Conservation (phyloP, 805 yeast species). For the Debaryomyces tyrocola region DNA sequence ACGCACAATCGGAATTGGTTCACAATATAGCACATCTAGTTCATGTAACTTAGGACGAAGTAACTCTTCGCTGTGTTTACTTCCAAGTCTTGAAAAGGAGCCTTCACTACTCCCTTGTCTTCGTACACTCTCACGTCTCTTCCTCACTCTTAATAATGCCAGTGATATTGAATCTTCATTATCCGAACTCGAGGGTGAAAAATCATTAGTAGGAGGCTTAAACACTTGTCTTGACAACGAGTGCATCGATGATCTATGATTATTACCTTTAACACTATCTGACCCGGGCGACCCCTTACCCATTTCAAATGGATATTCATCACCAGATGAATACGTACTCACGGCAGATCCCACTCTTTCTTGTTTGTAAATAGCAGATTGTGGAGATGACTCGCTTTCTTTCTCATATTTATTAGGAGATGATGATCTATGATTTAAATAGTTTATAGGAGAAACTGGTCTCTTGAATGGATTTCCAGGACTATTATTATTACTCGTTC, state of each 20-base stretch:
- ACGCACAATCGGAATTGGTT: slow-evolving; percentile 80
- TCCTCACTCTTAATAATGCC: slow-evolving; percentile 53
- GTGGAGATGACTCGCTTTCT: slow-evolving; percentile 10
- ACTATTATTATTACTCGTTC: slow-evolving; percentile 11
- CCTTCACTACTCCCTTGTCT: slow-evolving; percentile 18
- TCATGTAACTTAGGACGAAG: slow-evolving; percentile 15
- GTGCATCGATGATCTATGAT: slow-evolving; percentile 20
- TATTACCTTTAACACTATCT: slow-evolving; percentile 1
- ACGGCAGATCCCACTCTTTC: slow-evolving; percentile 32
- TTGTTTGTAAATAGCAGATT: slow-evolving; percentile 17
- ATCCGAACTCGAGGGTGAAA: slow-evolving; percentile 63
- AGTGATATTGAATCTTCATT: slow-evolving; percentile 56
- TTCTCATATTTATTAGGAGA: slow-evolving; percentile 26
- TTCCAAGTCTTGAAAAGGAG: slow-evolving; percentile 4
- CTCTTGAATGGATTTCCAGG: slow-evolving; percentile 42
- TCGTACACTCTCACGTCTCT: slow-evolving; percentile 54
- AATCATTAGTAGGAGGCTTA: slow-evolving; percentile 22
- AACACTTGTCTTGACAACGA: slow-evolving; percentile 28
- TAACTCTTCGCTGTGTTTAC: slow-evolving; percentile 3
- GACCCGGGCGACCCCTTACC: slow-evolving; percentile 4
- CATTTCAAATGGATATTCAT: slow-evolving; percentile 22
- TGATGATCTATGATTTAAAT: slow-evolving; percentile 14
- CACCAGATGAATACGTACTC: slow-evolving; percentile 33
- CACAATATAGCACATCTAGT: slow-evolving; percentile 77
- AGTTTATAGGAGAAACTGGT: slow-evolving; percentile 44